These are phyloP conservation scores for Neonectria faginata DNA, from an alignment of 2,329 filamentous ascomycete genomes.

Conservation along the genomic window DNA sequence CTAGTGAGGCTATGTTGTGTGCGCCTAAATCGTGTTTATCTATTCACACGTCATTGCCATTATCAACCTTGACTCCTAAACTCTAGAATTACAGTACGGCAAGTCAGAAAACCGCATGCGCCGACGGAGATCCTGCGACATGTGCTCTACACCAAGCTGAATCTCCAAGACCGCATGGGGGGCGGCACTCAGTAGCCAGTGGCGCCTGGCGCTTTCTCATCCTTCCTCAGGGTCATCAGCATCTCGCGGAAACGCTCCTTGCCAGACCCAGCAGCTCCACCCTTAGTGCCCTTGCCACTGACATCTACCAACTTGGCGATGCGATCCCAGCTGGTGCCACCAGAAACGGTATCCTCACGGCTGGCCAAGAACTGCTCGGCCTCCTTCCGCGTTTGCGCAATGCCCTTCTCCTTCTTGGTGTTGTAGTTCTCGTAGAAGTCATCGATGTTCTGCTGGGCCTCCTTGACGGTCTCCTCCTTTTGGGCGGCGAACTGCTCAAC, in stretches of 20 bases:
- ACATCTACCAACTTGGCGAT: constrained; percentile 98
- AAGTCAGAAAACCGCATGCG: constrained; percentile 42
- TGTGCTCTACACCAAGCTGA: constrained; percentile 39
- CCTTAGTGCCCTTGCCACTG: constrained; percentile 89
- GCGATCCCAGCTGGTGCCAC: constrained; percentile 97
- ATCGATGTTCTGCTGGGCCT: constrained; percentile 94
- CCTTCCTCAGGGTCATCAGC: constrained; percentile 87
- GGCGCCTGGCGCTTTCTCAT: constrained; percentile 83
- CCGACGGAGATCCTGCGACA: constrained; percentile 33
- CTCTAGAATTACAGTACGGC: constrained; percentile 47
- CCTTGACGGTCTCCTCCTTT: constrained; percentile 86
- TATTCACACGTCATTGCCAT: constrained; percentile 48
- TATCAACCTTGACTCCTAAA: constrained; percentile 48
- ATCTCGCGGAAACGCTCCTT: constrained; percentile 97
- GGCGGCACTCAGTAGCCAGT: constrained; percentile 65
- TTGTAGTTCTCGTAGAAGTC: constrained; percentile 99
- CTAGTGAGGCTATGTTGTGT: constrained; percentile 18
- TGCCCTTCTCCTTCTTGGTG: constrained; percentile 94
- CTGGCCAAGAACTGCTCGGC: constrained; percentile 91
- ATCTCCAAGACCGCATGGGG: constrained; percentile 25
- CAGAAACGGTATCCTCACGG: constrained; percentile 91
- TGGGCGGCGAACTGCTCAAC: constrained; percentile 85
- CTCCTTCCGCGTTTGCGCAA: constrained; percentile 88
- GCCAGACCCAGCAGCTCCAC: constrained; percentile 88
- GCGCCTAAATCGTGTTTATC: constrained; percentile 36